A percentile compares a stretch with the other conserved stretches of the same genome.
Evolutionary conservation across 768 basidiomycete genomes (phyloP).

Genomic region (Lentinula guzmanii): DNA sequence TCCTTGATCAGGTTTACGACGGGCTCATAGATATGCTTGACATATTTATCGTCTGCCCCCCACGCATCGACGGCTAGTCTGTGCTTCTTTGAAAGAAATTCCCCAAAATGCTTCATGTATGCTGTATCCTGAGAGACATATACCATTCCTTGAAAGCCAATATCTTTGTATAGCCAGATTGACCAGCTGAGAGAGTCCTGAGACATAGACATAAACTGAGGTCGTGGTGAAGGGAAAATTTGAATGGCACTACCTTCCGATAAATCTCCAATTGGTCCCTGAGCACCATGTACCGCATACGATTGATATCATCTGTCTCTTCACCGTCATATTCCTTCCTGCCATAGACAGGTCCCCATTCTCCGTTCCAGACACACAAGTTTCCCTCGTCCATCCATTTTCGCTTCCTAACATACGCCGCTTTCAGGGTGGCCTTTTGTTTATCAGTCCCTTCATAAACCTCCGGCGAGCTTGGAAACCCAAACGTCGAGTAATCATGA

Average conservation of each 20-base stretch:
- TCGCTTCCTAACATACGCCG: constrained; percentile 43
- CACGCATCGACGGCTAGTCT: constrained; percentile 51
- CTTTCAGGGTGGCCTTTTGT: constrained; percentile 29
- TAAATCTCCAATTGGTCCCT: constrained; percentile 51
- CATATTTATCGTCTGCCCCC: constrained; percentile 40
- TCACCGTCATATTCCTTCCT: constrained; percentile 30
- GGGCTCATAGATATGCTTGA: constrained; percentile 42
- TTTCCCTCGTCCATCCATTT: constrained; percentile 42
- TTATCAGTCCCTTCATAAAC: constrained; percentile 31
- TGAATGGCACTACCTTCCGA: constrained; percentile 25
- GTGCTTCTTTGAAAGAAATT: constrained; percentile 52
- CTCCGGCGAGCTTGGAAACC: constrained; percentile 43
- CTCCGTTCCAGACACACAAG: constrained; percentile 48
- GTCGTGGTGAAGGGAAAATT: background rate
- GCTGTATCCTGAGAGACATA: constrained; percentile 45
- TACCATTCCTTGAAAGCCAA: constrained; percentile 56
- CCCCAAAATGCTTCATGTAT: constrained; percentile 44
- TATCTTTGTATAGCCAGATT: constrained; percentile 63
- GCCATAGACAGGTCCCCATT: constrained; percentile 61
- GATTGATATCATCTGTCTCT: constrained; percentile 44
- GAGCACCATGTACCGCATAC: constrained; percentile 38
- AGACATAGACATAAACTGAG: background rate
- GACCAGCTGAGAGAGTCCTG: constrained; percentile 49
- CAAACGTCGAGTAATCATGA: constrained; percentile 50
- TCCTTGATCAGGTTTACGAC: constrained; percentile 38